Conservation (phyloP, 495 filamentous ascomycete genomes). For the Symbiotaphrina buchneri region DNA sequence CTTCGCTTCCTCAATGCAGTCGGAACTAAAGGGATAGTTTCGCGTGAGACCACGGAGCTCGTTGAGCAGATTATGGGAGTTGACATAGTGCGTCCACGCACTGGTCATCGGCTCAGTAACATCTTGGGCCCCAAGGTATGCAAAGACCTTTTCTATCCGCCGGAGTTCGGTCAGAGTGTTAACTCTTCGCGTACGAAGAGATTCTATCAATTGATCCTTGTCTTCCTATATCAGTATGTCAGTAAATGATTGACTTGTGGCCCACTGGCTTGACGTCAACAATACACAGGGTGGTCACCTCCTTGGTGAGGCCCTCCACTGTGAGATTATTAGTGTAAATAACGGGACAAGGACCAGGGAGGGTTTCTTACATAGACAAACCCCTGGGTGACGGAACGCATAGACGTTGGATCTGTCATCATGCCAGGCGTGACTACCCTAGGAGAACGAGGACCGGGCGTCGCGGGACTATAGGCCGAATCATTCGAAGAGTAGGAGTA, state of each 20-base stretch:
- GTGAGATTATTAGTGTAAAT: too few relatives aligned
- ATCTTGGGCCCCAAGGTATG: constrained; percentile 25
- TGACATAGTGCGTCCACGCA: constrained; percentile 56
- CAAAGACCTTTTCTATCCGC: constrained; percentile 45
- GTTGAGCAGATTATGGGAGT: constrained; percentile 46
- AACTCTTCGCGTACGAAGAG: constrained; percentile 37
- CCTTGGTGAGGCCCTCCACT: too few relatives aligned
- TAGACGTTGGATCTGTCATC: constrained; percentile 1
- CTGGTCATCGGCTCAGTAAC: constrained; percentile 43
- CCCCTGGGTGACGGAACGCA: constrained; percentile 1
- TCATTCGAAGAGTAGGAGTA: background rate
- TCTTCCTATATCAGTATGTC: constrained; percentile 17
- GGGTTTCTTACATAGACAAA: constrained; percentile 1
- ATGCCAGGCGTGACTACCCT: constrained; percentile 1
- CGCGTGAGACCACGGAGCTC: constrained; percentile 46
- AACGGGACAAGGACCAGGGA: background rate
- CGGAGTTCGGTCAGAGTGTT: constrained; percentile 51
- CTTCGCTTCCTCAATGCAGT: constrained; percentile 44
- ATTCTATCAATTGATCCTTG: constrained; percentile 23
- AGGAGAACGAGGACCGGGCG: constrained; percentile 1
- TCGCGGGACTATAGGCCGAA: constrained; percentile 2
- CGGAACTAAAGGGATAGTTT: constrained; percentile 51
- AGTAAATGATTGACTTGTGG: too few relatives aligned
- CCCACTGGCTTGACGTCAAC: constrained; percentile 2
- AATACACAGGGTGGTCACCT: background rate